Evolutionary conservation across 129 eudicot genomes (phyloP), one percentile per base, ranked within the genome.

Genomic region (Centaurea solstitialis): DNA sequence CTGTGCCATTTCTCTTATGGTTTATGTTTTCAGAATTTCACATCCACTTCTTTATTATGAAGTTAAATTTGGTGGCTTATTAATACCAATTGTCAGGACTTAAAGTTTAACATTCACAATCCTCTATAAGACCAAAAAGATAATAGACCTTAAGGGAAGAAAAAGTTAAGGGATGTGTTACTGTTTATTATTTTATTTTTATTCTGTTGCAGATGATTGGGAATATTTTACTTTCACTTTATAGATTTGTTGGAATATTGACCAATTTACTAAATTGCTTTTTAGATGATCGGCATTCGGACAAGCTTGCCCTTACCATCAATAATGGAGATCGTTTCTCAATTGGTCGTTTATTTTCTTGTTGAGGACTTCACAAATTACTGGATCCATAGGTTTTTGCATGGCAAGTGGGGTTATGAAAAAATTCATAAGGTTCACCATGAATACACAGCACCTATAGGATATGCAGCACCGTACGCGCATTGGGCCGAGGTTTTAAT

Each of bases 401-500:
- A 94, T 76, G 80, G 92, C 67, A 92, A 94, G 20, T 92, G 97
- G 98, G 96, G 97, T 9, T 92, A 92, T 70, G 96, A 94, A 85
- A 90, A 90, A 37, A 92, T 94, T 41, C 98, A 94, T 80, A 89
- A 79, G 79, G 97, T 94, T 45, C 98, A 94, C 83, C 97, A 92
- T 83, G 98, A 94, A 75, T 94, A 94, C 83, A 85, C 96, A 2
- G 91, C 98, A 26, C 98, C 98, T 20, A 86, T 94, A 43, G 97
- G 93, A 6, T 89, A 71, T 74, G 93, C 98, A 21, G 96, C 98
- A 21, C 96, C 96, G 1, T 90, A 94, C 68, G 98, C 98, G 1
- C 98, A 94, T 64, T 92, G 97, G 97, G 97, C 93, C 1, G 98
- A 94, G 90, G 81, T 94, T 81, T 85, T 94, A 84, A 82, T 94